Conservation (phyloP, 257 asterid genomes). For the Solanum chmielewskii region DNA sequence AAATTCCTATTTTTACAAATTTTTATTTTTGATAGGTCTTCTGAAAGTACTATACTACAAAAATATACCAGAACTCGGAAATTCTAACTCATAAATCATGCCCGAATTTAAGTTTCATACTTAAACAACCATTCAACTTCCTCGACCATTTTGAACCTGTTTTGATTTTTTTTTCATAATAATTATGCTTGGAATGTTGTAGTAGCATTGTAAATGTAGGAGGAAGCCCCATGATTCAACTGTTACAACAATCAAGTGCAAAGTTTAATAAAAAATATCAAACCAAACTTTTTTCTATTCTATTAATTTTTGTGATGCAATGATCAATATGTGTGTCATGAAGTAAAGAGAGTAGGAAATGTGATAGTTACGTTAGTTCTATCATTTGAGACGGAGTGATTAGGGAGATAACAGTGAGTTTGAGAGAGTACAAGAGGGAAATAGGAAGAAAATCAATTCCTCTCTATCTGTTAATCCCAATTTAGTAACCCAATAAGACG, state of each 20-base stretch:
- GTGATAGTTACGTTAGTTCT: background rate
- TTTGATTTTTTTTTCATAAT: too few relatives aligned
- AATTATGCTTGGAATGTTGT: background rate
- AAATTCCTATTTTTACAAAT: background rate
- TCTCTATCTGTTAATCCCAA: background rate
- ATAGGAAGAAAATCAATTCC: background rate
- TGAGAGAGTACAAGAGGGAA: background rate
- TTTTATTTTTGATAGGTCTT: background rate
- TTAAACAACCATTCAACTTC: background rate
- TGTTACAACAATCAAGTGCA: background rate
- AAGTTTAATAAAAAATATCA: too few relatives aligned
- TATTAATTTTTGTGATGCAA: too few relatives aligned
- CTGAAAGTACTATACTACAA: background rate
- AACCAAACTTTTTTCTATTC: background rate
- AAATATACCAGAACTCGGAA: too few relatives aligned
- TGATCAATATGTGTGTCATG: background rate
- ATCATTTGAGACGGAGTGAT: accelerated
- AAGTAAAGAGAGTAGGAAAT: too few relatives aligned
- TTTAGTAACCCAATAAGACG: background rate
- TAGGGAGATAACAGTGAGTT: background rate
- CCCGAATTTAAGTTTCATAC: background rate
- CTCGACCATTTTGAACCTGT: background rate
- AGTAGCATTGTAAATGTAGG: background rate
- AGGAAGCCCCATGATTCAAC: background rate
- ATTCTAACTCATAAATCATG: background rate